Evolutionary conservation across 176 grass and related monocot genomes (phyloP).

Genomic region (Bromus sterilis): DNA sequence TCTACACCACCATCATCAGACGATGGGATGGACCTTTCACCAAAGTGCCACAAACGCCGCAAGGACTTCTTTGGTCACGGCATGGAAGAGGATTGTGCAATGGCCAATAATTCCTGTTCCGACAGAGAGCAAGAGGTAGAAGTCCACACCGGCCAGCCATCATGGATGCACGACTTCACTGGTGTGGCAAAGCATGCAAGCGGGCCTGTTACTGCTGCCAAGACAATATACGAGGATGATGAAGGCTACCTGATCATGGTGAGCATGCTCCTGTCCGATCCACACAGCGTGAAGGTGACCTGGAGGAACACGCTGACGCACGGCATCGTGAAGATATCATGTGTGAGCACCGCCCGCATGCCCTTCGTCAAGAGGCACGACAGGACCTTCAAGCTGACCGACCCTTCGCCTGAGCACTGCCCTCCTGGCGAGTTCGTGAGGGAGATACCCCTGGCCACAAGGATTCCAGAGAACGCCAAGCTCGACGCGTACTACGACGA

Average conservation of each 20-base stretch:
- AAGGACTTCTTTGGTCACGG: constrained; percentile 45
- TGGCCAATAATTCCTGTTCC: constrained; percentile 49
- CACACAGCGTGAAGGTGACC: constrained; percentile 53
- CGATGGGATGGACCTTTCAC: constrained; percentile 60
- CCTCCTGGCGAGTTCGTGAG: constrained; percentile 54
- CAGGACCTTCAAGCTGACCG: constrained; percentile 53
- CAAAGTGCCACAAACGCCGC: constrained; percentile 42
- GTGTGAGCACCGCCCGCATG: constrained; percentile 55
- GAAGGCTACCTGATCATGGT: constrained; percentile 60
- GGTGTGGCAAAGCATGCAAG: constrained; percentile 57
- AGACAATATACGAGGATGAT: constrained; percentile 73
- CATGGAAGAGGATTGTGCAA: constrained; percentile 39
- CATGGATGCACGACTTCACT: constrained; percentile 55
- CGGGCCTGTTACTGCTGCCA: constrained; percentile 65
- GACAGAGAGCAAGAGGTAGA: constrained; percentile 63
- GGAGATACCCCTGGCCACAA: constrained; percentile 65
- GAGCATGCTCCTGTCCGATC: constrained; percentile 55
- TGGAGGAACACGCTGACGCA: constrained; percentile 65
- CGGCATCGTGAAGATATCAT: constrained; percentile 67
- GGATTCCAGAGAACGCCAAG: constrained; percentile 71
- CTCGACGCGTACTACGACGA: constrained; percentile 70
- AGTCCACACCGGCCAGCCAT: constrained; percentile 41
- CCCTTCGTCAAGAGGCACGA: constrained; percentile 49
- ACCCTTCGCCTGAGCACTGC: constrained; percentile 64
- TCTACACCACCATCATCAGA: constrained; percentile 44